Percentiles rank a stretch among this genome's conserved stretches.
Evolutionary conservation across 495 filamentous ascomycete species (phyloP).

Genomic region (Sporormia fimetaria): DNA sequence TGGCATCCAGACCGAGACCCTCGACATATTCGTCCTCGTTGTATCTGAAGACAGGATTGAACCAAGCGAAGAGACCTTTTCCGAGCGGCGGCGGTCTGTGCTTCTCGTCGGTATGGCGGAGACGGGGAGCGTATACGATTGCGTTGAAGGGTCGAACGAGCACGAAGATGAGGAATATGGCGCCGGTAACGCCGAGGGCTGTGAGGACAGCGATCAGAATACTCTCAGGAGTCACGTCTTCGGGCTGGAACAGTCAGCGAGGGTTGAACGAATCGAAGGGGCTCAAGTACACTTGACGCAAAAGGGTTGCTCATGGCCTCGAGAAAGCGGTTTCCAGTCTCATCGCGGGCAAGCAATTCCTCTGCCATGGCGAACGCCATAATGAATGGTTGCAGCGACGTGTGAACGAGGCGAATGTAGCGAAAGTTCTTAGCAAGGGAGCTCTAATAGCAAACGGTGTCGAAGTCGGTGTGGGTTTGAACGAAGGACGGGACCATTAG

Average conservation of each 20-base stretch:
- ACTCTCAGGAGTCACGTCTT: no score
- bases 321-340: slow-evolving; percentile 28
- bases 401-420: no score
- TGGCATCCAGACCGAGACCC: slow-evolving; percentile 78
- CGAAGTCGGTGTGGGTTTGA: no score
- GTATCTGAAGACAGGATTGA: slow-evolving; percentile 61
- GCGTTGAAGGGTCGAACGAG: slow-evolving; percentile 81
- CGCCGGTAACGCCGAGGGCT: slow-evolving; percentile 50
- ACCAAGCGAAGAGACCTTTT: slow-evolving; percentile 77
- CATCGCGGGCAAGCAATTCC: slow-evolving; percentile 3
- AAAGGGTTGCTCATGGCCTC: slow-evolving; percentile 30
- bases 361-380: slow-evolving; percentile 9
- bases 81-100: slow-evolving; percentile 86
- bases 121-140: slow-evolving; percentile 85
- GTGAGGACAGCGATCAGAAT: slow-evolving; percentile 72
- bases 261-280: neutral
- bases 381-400: slow-evolving; percentile 17
- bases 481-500: no score
- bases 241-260: no score
- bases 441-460: no score
- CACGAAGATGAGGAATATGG: slow-evolving; percentile 72
- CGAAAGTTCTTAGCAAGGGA: no score
- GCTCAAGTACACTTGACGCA: slow-evolving; percentile 14
- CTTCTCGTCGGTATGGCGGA: slow-evolving; percentile 84
- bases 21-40: slow-evolving; percentile 65